These are phyloP conservation scores for Tulasnella sp. DNA, from an alignment of 768 basidiomycete genomes.

Conservation along the genomic window DNA sequence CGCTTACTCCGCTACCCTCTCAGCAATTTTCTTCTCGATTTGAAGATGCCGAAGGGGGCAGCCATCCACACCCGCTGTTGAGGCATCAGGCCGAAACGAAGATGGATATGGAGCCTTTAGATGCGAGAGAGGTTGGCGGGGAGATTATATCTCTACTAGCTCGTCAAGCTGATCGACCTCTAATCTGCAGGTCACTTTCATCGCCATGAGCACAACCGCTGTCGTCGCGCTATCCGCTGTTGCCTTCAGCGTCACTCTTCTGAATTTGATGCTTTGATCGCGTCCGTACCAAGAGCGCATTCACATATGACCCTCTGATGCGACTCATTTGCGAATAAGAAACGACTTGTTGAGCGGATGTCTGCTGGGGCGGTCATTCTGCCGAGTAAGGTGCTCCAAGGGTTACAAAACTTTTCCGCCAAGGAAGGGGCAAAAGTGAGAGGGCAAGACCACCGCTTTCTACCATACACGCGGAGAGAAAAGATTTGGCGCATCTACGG, in stretches of 20 bases:
- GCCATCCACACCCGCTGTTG: slow-evolving; percentile 5
- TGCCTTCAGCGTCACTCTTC: not conserved
- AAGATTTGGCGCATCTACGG: too few species aligned
- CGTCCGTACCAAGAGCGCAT: too few species aligned
- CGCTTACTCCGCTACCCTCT: not conserved
- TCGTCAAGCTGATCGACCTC: not conserved
- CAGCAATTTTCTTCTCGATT: not conserved
- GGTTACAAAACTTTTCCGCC: too few species aligned
- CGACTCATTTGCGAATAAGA: too few species aligned
- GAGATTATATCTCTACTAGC: not conserved
- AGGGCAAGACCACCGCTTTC: too few species aligned
- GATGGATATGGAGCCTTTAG: not conserved
- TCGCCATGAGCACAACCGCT: not conserved
- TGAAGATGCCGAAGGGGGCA: not conserved
- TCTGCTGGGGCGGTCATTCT: too few species aligned
- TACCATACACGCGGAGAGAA: too few species aligned
- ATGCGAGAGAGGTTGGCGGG: not conserved
- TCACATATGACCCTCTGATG: too few species aligned
- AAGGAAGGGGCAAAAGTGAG: too few species aligned
- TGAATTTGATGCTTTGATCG: slow-evolving; percentile 1
- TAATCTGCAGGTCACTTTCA: not conserved
- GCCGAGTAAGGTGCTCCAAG: too few species aligned
- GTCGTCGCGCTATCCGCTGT: not conserved
- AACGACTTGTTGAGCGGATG: too few species aligned
- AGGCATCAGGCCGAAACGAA: not conserved